These are phyloP conservation scores for Thelonectria blattea DNA, from an alignment of 2,329 filamentous ascomycete species.

Conservation along the genomic window DNA sequence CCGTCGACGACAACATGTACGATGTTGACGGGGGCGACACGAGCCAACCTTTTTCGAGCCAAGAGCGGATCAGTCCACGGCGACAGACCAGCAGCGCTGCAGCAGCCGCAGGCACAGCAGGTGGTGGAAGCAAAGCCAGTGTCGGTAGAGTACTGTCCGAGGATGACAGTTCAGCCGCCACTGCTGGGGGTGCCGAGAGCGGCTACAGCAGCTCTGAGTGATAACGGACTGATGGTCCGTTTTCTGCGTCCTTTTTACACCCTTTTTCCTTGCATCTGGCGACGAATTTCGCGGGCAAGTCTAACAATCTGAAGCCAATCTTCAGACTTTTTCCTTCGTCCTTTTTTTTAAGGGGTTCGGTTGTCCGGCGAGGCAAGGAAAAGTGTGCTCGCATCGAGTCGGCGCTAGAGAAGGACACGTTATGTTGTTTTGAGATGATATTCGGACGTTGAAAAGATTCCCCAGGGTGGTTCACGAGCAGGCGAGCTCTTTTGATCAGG, in stretches of 20 bases:
- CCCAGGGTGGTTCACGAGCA: constrained; percentile 1
- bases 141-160: constrained; percentile 36
- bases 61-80: constrained; percentile 23
- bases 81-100: constrained; percentile 41
- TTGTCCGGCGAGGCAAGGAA: constrained; percentile 16
- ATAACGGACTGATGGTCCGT: not conserved
- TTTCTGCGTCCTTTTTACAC: not conserved
- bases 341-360: constrained; percentile 11
- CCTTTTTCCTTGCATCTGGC: not conserved
- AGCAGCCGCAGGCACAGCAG: constrained; percentile 41
- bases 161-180: constrained; percentile 48
- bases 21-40: constrained; percentile 27
- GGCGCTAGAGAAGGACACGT: constrained; percentile 30
- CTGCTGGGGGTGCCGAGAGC: constrained; percentile 48
- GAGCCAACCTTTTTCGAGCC: constrained; percentile 28
- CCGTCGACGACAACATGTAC: constrained; percentile 41
- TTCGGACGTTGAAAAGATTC: constrained; percentile 8
- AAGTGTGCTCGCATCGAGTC: constrained; percentile 28
- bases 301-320: not conserved
- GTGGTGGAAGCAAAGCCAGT: constrained; percentile 42
- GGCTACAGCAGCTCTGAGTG: constrained; percentile 42
- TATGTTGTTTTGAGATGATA: constrained; percentile 22
- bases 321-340: not conserved
- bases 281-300: not conserved
- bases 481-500: not conserved